These are phyloP conservation scores for Epichloe gansuensis DNA, from an alignment of 2,329 filamentous ascomycete genomes.

Conservation along the genomic window DNA sequence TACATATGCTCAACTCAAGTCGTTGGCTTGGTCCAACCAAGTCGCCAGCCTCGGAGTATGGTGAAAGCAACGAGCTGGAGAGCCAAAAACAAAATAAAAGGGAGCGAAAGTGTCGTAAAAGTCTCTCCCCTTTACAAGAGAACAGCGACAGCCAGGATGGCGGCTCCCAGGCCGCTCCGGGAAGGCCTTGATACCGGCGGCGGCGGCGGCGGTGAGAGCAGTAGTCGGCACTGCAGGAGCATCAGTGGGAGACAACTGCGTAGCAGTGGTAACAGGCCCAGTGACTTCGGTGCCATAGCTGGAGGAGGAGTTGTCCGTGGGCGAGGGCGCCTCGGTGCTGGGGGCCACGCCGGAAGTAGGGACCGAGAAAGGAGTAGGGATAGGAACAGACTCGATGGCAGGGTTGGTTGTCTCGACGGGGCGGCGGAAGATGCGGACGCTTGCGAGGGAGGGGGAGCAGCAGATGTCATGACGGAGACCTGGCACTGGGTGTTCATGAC, in stretches of 20 bases:
- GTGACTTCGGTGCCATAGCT: constrained; percentile 7
- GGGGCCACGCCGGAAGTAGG: constrained; percentile 7
- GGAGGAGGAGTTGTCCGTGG: background rate
- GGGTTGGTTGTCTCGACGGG: constrained; percentile 7
- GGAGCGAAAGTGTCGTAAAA: background rate
- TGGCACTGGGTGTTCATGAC: constrained; percentile 23
- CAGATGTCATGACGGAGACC: constrained; percentile 17
- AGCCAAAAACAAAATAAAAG: background rate
- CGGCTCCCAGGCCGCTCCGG: constrained; percentile 14
- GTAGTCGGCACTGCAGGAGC: constrained; percentile 16
- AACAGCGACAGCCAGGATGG: constrained; percentile 14
- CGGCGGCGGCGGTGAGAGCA: constrained; percentile 21
- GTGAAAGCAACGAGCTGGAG: background rate
- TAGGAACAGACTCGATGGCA: background rate
- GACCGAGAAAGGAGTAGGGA: background rate
- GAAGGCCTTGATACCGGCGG: constrained; percentile 11
- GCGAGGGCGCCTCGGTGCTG: constrained; percentile 1
- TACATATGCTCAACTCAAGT: background rate
- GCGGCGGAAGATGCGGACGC: constrained; percentile 10
- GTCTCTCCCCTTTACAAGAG: constrained; percentile 13
- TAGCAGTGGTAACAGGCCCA: background rate
- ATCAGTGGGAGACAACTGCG: background rate
- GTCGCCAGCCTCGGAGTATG: background rate
- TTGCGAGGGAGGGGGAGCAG: constrained; percentile 11
- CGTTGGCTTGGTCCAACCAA: background rate